These are phyloP conservation scores for Trichoderma erinaceum DNA, from an alignment of 495 filamentous ascomycete species.

Conservation along the genomic window DNA sequence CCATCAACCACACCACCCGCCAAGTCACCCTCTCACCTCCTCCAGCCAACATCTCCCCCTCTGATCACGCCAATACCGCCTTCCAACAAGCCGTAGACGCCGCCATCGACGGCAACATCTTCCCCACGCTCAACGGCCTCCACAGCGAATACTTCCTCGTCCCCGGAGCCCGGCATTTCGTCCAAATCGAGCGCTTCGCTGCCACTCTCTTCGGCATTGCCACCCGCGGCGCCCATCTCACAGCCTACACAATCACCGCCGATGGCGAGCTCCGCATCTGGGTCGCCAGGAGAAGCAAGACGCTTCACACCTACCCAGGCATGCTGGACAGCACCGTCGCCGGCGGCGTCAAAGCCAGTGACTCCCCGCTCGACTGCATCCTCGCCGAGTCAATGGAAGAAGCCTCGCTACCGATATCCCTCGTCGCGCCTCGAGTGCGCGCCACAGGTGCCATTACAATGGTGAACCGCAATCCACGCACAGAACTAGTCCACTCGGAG, in stretches of 20 bases:
- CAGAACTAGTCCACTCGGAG: conserved; percentile 50
- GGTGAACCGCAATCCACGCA: conserved; percentile 32
- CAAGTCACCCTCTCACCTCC: conserved; percentile 29
- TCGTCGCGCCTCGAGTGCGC: conserved; percentile 27
- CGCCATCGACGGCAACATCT: conserved; percentile 32
- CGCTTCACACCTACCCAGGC: conserved; percentile 45
- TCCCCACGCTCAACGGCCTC: conserved; percentile 32
- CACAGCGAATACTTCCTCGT: conserved; percentile 46
- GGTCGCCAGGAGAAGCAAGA: conserved; percentile 41
- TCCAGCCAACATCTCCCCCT: conserved; percentile 22
- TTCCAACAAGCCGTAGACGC: conserved; percentile 33
- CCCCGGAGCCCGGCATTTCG: conserved; percentile 32
- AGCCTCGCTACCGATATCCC: conserved; percentile 35
- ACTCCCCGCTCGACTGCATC: conserved; percentile 43
- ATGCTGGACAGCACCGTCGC: conserved; percentile 53
- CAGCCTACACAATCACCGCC: conserved; percentile 34
- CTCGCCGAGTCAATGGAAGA: conserved; percentile 52
- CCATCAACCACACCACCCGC: conserved; percentile 26
- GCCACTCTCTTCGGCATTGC: conserved; percentile 47
- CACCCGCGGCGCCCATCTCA: conserved; percentile 44
- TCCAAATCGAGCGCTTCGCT: conserved; percentile 43
- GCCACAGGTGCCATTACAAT: conserved; percentile 38
- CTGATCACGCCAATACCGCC: conserved; percentile 21
- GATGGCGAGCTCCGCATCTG: conserved; percentile 37
- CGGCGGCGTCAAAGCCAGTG: conserved; percentile 42